Percentiles rank a stretch among this genome's conserved stretches.
These are phyloP conservation scores for Alloteropsis semialata DNA, from an alignment of 176 grass and related monocot species.

Conservation along the genomic window DNA sequence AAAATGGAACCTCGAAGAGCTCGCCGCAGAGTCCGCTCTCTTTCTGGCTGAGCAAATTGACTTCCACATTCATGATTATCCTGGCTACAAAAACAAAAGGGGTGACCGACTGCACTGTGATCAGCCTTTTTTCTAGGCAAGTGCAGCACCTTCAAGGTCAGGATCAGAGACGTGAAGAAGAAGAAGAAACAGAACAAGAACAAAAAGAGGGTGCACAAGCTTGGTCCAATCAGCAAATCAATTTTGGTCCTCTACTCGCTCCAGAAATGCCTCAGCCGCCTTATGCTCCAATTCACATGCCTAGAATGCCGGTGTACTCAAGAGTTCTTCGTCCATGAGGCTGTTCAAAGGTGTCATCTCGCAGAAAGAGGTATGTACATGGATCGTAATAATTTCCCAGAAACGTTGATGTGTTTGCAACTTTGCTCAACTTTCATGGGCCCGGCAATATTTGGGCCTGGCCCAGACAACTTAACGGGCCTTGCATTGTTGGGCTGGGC, in stretches of 20 bases:
- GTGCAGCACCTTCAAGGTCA: not conserved
- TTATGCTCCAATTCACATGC: not conserved
- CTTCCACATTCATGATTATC: not conserved
- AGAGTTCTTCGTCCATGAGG: not conserved
- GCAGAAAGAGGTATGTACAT: not conserved
- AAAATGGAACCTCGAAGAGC: not conserved
- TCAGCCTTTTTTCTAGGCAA: not conserved
- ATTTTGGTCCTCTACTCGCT: not conserved
- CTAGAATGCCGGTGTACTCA: not conserved
- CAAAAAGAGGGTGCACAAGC: not conserved
- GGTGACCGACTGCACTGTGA: not conserved
- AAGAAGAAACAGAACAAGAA: too few relatives aligned
- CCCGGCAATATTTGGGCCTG: not conserved
- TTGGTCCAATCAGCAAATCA: not conserved
- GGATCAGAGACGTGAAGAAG: not conserved
- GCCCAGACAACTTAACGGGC: not conserved
- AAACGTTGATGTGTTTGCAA: not conserved
- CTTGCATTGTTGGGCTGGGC: not conserved
- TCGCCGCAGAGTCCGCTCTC: not conserved
- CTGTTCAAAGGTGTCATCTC: not conserved
- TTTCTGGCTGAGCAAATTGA: not conserved
- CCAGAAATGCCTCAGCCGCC: not conserved
- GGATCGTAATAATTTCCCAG: not conserved
- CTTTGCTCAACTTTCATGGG: not conserved
- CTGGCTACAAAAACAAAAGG: not conserved